Percentiles rank a stretch among this genome's conserved stretches.
Conservation (phyloP, 2,329 filamentous ascomycete genomes). For the Berkeleyomyces rouxiae region DNA sequence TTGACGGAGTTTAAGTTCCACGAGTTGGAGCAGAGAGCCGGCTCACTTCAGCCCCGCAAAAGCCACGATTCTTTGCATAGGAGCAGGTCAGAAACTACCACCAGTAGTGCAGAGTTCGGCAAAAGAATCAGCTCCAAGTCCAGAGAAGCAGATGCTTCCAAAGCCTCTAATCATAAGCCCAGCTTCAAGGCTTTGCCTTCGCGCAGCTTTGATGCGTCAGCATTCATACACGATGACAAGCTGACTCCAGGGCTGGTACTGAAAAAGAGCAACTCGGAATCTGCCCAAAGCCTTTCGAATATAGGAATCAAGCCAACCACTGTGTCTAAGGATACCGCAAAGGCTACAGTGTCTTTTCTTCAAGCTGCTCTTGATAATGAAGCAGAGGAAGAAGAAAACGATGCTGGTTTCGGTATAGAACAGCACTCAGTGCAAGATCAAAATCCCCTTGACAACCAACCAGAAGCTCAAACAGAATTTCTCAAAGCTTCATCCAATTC, state of each 20-base stretch:
- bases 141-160: neutral
- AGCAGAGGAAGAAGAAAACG: slow-evolving; percentile 1
- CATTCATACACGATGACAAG: neutral
- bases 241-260: neutral
- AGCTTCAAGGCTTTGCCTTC: neutral
- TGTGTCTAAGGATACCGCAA: neutral
- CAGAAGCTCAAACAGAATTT: neutral
- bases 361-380: slow-evolving; percentile 9
- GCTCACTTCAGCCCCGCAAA: slow-evolving; percentile 16
- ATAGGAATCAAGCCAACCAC: neutral
- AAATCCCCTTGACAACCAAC: neutral
- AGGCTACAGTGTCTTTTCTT: neutral
- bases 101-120: neutral
- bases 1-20: neutral
- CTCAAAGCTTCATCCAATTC: neutral
- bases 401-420: neutral
- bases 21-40: slow-evolving; percentile 13
- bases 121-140: neutral
- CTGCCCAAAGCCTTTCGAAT: neutral
- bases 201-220: neutral
- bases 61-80: neutral
- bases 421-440: neutral
- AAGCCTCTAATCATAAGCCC: neutral
- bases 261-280: neutral
- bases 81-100: neutral